Conservation (phyloP, 495 filamentous ascomycete species). For the Halenospora varia region DNA sequence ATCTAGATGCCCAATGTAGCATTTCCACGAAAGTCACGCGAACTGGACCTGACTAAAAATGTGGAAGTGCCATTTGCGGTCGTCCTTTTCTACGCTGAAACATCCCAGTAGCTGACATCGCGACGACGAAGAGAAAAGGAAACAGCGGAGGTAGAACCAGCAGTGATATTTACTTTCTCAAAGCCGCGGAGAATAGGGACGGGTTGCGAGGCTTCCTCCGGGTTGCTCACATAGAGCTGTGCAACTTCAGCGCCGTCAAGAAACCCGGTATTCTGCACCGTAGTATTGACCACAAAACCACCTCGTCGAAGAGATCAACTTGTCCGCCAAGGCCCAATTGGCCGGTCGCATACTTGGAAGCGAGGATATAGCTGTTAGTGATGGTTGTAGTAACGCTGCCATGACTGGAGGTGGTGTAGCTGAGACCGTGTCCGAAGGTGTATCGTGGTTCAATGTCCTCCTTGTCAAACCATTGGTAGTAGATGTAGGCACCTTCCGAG, state of each 20-base stretch:
- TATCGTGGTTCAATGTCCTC: constrained; percentile 69
- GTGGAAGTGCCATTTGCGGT: constrained; percentile 43
- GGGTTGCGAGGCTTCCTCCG: constrained; percentile 56
- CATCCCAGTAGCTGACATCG: constrained; percentile 76
- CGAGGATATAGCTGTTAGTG: constrained; percentile 63
- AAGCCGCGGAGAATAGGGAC: constrained; percentile 59
- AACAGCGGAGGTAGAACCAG: constrained; percentile 54
- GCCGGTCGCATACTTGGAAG: constrained; percentile 56
- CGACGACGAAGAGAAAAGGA: constrained; percentile 67
- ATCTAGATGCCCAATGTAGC: neutral
- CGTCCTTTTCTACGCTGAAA: constrained; percentile 72
- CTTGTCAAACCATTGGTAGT: constrained; percentile 80
- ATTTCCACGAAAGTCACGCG: constrained; percentile 40
- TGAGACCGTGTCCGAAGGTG: constrained; percentile 84
- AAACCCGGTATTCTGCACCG: constrained; percentile 75
- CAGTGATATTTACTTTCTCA: constrained; percentile 54
- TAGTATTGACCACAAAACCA: constrained; percentile 71
- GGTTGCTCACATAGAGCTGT: constrained; percentile 69
- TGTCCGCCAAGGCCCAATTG: constrained; percentile 75
- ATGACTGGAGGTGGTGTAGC: constrained; percentile 84
- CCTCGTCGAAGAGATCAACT: constrained; percentile 66
- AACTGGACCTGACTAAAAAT: constrained; percentile 40
- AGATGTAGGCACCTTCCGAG: constrained; percentile 81
- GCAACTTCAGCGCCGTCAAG: constrained; percentile 72
- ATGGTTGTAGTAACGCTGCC: constrained; percentile 36